Evolutionary conservation across 768 basidiomycete genomes (phyloP), one percentile per base, ranked within the genome.

Genomic region (Leccinum ochraceum): DNA sequence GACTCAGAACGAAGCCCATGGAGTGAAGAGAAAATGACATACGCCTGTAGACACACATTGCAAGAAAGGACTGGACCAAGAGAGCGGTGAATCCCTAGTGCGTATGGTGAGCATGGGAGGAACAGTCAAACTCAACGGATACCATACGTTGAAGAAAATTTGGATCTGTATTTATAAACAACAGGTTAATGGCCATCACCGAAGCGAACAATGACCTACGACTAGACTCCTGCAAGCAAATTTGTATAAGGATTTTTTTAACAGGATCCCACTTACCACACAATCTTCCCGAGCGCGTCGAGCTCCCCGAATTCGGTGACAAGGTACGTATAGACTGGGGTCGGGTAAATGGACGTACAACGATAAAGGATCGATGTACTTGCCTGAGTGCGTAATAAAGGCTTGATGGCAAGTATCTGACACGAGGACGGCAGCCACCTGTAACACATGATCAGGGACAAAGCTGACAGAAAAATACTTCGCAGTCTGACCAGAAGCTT

Each of bases 61-160:
- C 72, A 57, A 85, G 77, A 72, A 86, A 86, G 17, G 82, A 78
- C 73, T 86, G 86, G 1, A 86, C 86, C 28, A 85, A 71, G n/a
- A 78, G 73, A 3, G 79, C 83, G 4, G 83, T 86, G 42, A 85
- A 69, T 28, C 80, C 72, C 71, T 72, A n/a, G 9, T 11, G 24
- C 6, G 8, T 34, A 26, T 22, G 37, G 36, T 71, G 37, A 69
- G 54, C 9, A 4, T 14, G 6, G 24, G 17, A 26, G 30, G 24
- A 16, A 24, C 0, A 17, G 8, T 1, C 13, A 16, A 44, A 13
- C 0, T 0, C 37, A 49, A 36, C 3, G 34, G 28, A n/a, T 11
- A 17, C 3, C 67, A 24, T 65, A 72, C 84, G 68, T 83, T 84
- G 70, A 85, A 85, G 16, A 85, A 63, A 14, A 84, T 81, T 65